Conservation (phyloP, 441 rosid species). For the Gossypium gossypioides region DNA sequence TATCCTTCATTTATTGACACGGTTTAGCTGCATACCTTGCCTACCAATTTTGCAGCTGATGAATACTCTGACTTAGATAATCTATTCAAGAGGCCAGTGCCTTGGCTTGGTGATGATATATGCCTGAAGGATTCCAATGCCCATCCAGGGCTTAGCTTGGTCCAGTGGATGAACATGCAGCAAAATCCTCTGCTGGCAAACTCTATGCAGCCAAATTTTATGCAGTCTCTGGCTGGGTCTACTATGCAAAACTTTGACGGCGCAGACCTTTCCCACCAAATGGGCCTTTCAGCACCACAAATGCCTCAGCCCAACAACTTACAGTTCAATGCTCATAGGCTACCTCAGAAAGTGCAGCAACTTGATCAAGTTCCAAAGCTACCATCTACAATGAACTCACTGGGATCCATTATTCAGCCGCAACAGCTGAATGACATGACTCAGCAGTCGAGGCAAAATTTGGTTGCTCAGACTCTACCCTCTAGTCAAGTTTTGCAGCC, state of each 20-base stretch:
- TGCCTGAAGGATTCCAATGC: conserved; percentile 44
- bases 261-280: conserved; percentile 47
- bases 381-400: conserved; percentile 29
- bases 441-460: conserved; percentile 45
- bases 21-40: neutral
- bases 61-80: conserved; percentile 44
- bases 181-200: conserved; percentile 39
- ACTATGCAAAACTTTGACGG: conserved; percentile 39
- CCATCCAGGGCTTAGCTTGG: conserved; percentile 47
- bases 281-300: conserved; percentile 39
- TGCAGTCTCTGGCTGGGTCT: conserved; percentile 38
- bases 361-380: conserved; percentile 38
- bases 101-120: conserved; percentile 56
- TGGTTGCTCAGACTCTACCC: conserved; percentile 29
- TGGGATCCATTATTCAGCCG: conserved; percentile 29
- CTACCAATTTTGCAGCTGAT: conserved; percentile 35
- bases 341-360: conserved; percentile 45
- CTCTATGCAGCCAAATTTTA: conserved; percentile 43
- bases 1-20: neutral
- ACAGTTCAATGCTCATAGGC: conserved; percentile 37
- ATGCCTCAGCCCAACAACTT: conserved; percentile 42
- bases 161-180: conserved; percentile 46
- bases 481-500: conserved; percentile 42
- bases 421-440: conserved; percentile 38
- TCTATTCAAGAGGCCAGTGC: conserved; percentile 51